Conservation (phyloP, 169 alveolate genomes). For the Ichthyophthirius multifiliis region DNA sequence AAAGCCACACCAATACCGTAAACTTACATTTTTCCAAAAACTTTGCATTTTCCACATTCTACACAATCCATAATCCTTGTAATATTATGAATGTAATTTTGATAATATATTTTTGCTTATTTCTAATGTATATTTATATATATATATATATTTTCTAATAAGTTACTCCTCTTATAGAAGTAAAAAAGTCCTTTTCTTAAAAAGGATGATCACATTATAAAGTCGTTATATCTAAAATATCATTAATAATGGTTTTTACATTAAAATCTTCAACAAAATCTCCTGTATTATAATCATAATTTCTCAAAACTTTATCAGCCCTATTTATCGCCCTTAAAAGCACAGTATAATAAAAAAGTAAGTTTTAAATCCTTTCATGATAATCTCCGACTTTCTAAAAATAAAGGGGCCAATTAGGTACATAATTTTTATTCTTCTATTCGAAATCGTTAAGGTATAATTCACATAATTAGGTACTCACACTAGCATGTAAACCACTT, state of each 20-base stretch:
- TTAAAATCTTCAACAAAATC: conserved; percentile 30
- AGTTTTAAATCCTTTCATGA: conserved; percentile 68
- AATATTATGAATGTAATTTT: conserved; percentile 64
- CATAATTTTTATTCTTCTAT: background rate
- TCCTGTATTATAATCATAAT: conserved; percentile 60
- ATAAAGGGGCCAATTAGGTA: conserved; percentile 61
- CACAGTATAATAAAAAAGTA: conserved; percentile 67
- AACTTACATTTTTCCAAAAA: conserved; percentile 78
- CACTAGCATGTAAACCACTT: conserved; percentile 32
- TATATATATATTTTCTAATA: background rate
- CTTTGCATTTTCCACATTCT: conserved; percentile 77
- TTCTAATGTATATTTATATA: background rate
- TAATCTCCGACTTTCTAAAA: conserved; percentile 61
- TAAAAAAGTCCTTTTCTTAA: conserved; percentile 29
- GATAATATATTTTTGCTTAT: conserved; percentile 5
- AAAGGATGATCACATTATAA: conserved; percentile 23
- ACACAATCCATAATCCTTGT: conserved; percentile 79
- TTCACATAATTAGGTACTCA: conserved; percentile 23
- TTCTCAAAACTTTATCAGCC: conserved; percentile 42
- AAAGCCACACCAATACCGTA: conserved; percentile 78
- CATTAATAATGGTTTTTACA: conserved; percentile 4
- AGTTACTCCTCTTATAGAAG: conserved; percentile 5
- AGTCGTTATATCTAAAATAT: conserved; percentile 10
- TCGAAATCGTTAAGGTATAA: conserved; percentile 30
- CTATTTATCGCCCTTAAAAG: conserved; percentile 71